phyloP scores from a whole-genome alignment of 495 filamentous ascomycete genomes.

The Trichoderma erinaceum region DNA sequence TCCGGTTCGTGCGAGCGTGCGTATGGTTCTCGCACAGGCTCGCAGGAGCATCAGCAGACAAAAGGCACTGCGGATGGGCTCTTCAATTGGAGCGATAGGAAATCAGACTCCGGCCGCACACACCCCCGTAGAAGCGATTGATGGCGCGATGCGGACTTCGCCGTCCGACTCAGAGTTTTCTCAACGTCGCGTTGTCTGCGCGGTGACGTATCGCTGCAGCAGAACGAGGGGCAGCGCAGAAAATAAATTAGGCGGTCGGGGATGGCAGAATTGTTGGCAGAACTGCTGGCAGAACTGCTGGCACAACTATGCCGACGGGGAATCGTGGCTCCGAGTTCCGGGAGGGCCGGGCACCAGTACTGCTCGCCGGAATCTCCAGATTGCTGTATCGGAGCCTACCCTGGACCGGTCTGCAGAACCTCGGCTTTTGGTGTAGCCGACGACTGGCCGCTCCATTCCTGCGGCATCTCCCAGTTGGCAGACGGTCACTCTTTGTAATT shows the following conservation, averaged over 20 bases:
- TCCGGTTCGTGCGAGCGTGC: not conserved
- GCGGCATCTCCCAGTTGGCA: not conserved
- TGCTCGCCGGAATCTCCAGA: not conserved
- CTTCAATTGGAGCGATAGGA: not conserved
- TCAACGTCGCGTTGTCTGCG: not conserved
- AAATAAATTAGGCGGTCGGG: conserved; percentile 30
- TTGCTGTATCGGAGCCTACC: not conserved
- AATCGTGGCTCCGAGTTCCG: not conserved
- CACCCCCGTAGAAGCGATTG: not conserved
- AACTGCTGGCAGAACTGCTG: conserved; percentile 21
- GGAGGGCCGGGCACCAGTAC: not conserved
- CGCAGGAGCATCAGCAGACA: conserved; percentile 8
- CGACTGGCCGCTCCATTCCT: not conserved
- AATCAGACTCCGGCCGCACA: not conserved
- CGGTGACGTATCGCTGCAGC: not conserved
- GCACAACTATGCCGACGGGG: conserved; percentile 20
- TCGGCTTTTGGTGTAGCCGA: conserved; percentile 2
- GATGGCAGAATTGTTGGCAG: conserved; percentile 19
- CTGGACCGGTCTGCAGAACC: not conserved
- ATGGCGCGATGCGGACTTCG: not conserved
- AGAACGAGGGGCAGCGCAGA: not conserved
- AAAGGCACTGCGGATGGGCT: not conserved
- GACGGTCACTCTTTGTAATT: not conserved
- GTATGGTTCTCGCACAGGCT: not conserved
- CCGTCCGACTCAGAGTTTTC: not conserved